Conservation (phyloP, 495 filamentous ascomycete species). For the Penicillium dipodomyicola region DNA sequence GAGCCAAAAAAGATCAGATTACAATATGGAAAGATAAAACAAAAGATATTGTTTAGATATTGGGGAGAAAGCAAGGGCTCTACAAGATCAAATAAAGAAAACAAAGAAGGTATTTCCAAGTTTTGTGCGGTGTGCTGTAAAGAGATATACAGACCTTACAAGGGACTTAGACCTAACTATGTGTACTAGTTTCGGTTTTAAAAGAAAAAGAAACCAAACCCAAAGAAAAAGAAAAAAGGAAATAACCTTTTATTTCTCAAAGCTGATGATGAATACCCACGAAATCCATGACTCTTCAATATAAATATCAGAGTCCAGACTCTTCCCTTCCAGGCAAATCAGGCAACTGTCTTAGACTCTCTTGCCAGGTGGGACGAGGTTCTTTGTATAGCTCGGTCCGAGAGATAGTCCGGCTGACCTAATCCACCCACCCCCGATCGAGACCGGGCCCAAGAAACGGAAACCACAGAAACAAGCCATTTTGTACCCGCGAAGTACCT, state of each 20-base stretch:
- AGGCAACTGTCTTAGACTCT: background rate
- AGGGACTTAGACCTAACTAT: background rate
- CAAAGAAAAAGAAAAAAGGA: background rate
- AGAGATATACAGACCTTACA: background rate
- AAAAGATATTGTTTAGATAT: background rate
- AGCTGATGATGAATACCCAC: background rate
- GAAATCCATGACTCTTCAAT: slow-evolving; percentile 2
- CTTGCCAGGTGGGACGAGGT: background rate
- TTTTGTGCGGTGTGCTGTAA: background rate
- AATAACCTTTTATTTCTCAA: background rate
- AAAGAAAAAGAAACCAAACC: background rate
- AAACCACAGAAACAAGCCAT: slow-evolving; percentile 3
- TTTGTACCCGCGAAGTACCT: slow-evolving; percentile 20
- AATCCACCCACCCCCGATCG: slow-evolving; percentile 14
- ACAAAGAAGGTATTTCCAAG: background rate
- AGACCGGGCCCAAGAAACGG: slow-evolving; percentile 22
- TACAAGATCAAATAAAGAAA: background rate
- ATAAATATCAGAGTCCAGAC: slow-evolving; percentile 18
- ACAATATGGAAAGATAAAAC: background rate
- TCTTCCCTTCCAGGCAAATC: background rate
- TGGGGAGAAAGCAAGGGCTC: background rate
- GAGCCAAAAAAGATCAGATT: background rate
- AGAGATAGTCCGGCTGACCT: slow-evolving; percentile 19
- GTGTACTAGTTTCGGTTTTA: background rate
- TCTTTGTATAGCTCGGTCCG: slow-evolving; percentile 15